A percentile compares a stretch with the other conserved stretches of the same genome.
Conservation (phyloP, 192 early-diverging fungal species). For the Backusella mclennaniae region DNA sequence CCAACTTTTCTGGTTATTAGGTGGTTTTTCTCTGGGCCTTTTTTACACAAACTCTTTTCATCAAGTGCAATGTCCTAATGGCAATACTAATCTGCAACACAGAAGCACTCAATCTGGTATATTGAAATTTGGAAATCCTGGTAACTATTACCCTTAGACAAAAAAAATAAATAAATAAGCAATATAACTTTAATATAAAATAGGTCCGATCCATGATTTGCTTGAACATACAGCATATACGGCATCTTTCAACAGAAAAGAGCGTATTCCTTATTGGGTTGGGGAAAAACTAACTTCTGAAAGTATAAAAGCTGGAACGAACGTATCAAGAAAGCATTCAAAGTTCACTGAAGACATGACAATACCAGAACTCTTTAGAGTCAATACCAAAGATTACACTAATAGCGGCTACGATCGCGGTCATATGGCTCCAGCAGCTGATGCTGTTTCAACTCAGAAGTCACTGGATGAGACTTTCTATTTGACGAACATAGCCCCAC, state of each 20-base stretch:
- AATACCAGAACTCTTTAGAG: slow-evolving; percentile 45
- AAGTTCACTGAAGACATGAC: slow-evolving; percentile 47
- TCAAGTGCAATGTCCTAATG: not conserved
- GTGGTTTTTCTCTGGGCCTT: not conserved
- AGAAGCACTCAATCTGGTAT: slow-evolving; percentile 4
- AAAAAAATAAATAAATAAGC: not conserved
- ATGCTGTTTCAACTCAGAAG: slow-evolving; percentile 47
- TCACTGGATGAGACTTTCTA: slow-evolving; percentile 57
- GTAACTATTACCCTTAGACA: not conserved
- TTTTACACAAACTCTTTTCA: not conserved
- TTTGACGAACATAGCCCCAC: slow-evolving; percentile 30
- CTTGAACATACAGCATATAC: slow-evolving; percentile 64
- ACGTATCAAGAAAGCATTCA: slow-evolving; percentile 42
- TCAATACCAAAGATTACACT: slow-evolving; percentile 47
- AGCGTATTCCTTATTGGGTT: slow-evolving; percentile 40
- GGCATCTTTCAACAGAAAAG: slow-evolving; percentile 62
- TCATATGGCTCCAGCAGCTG: slow-evolving; percentile 60
- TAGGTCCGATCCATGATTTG: slow-evolving; percentile 71
- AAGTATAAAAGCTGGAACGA: slow-evolving; percentile 8
- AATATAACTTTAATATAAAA: slow-evolving; percentile 6
- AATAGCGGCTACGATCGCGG: slow-evolving; percentile 59
- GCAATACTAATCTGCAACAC: not conserved
- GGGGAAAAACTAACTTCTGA: slow-evolving; percentile 25
- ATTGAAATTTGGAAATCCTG: slow-evolving; percentile 32
- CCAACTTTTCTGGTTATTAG: not conserved